These are phyloP conservation scores for Colletotrichum cuscutae DNA, from an alignment of 2,329 filamentous ascomycete genomes.

Conservation along the genomic window DNA sequence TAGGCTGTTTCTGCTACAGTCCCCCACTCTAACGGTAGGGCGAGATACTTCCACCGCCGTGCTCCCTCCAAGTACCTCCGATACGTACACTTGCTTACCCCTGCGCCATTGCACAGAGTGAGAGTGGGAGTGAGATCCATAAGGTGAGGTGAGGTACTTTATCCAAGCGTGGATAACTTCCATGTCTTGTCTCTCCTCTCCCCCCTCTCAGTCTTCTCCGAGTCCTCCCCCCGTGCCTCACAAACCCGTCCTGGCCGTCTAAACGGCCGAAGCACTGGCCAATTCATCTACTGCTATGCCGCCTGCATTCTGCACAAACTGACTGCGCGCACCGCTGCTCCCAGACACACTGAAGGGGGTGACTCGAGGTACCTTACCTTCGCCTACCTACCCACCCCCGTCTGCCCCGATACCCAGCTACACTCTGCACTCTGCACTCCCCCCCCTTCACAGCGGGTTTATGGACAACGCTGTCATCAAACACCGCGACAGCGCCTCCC, in stretches of 20 bases:
- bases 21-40: constrained; percentile 13
- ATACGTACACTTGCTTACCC: constrained; percentile 14
- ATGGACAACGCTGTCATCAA: constrained; percentile 35
- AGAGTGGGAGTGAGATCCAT: constrained; percentile 14
- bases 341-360: not conserved
- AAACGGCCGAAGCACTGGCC: constrained; percentile 1
- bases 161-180: constrained; percentile 27
- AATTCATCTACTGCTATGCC: not conserved
- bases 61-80: not conserved
- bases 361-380: constrained; percentile 4
- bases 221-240: not conserved
- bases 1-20: constrained; percentile 17
- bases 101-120: constrained; percentile 22
- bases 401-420: not conserved
- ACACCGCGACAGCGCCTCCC: constrained; percentile 34
- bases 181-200: not conserved
- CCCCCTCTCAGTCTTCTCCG: not conserved
- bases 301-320: not conserved
- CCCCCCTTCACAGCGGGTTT: constrained; percentile 32
- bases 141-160: constrained; percentile 16
- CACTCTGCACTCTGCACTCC: not conserved
- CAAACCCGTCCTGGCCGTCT: not conserved
- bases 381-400: not conserved
- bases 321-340: not conserved
- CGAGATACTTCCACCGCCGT: constrained; percentile 23